phyloP scores from a whole-genome alignment of 2,329 filamentous ascomycete species.

The Fusarium siculi region DNA sequence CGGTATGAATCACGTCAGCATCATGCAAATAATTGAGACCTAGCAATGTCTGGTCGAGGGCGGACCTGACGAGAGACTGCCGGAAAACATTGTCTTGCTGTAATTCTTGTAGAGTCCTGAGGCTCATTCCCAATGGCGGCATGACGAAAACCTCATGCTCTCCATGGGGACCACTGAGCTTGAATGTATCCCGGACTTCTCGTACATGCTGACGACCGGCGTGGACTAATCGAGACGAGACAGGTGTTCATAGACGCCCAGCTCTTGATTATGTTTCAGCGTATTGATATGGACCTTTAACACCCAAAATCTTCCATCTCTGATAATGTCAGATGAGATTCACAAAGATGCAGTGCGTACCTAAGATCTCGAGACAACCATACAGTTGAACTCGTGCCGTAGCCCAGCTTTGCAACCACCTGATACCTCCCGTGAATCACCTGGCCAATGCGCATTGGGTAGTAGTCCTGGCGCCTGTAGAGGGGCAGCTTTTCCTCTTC shows the following conservation, averaged over 20 bases:
- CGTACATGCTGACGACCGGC: conserved; percentile 47
- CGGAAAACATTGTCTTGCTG: conserved; percentile 42
- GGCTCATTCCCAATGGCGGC: conserved; percentile 51
- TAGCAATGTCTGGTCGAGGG: conserved; percentile 38
- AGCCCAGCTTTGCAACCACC: conserved; percentile 52
- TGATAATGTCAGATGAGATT: background rate
- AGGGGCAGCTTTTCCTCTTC: conserved; percentile 44
- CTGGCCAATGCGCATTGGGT: conserved; percentile 51
- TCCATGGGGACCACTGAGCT: conserved; percentile 44
- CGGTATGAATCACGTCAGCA: conserved; percentile 43
- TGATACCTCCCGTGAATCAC: conserved; percentile 49
- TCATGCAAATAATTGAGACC: conserved; percentile 44
- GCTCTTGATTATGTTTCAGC: conserved; percentile 45
- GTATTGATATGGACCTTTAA: conserved; percentile 50
- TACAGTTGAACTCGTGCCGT: background rate
- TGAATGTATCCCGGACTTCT: conserved; percentile 50
- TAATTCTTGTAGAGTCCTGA: conserved; percentile 49
- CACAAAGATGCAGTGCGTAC: background rate
- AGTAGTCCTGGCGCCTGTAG: conserved; percentile 47
- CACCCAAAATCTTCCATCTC: conserved; percentile 38
- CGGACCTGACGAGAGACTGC: conserved; percentile 38
- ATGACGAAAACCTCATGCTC: conserved; percentile 50
- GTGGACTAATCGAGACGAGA: conserved; percentile 39
- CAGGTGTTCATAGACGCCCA: conserved; percentile 46
- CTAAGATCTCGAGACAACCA: background rate